A percentile compares a stretch with the other conserved stretches of the same genome.
phyloP scores from a whole-genome alignment of 306 rosid genomes.

The Myrica gale region DNA sequence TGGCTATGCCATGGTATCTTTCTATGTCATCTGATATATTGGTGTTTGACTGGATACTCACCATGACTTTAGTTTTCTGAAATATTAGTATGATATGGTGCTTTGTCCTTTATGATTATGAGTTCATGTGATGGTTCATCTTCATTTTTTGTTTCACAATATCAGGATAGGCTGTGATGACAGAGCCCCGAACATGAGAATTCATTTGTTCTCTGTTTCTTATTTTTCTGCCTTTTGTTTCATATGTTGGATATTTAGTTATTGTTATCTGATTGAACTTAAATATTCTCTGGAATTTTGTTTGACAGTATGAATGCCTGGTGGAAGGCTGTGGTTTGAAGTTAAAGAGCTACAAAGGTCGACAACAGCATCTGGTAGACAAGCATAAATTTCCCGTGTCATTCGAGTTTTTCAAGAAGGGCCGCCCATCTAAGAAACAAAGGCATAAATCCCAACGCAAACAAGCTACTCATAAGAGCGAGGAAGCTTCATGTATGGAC shows the following conservation, averaged over 20 bases:
- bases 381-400: slow-evolving; percentile 81
- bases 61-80: not conserved
- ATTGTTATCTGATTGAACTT: not conserved
- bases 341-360: slow-evolving; percentile 70
- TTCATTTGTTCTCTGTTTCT: not conserved
- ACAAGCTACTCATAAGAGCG: slow-evolving; percentile 35
- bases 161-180: not conserved
- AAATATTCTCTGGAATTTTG: not conserved
- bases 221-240: not conserved
- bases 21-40: not conserved
- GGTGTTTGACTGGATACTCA: not conserved
- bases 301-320: slow-evolving; percentile 78
- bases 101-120: not conserved
- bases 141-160: not conserved
- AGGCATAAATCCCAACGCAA: slow-evolving; percentile 61
- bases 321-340: slow-evolving; percentile 86
- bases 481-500: slow-evolving; percentile 60
- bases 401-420: slow-evolving; percentile 72
- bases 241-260: too few species aligned
- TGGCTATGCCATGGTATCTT: slow-evolving; percentile 71
- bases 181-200: not conserved
- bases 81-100: not conserved
- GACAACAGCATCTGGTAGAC: slow-evolving; percentile 91
- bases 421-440: slow-evolving; percentile 66
- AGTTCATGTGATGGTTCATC: not conserved